These are phyloP conservation scores for Myxozyma neglecta DNA, from an alignment of 805 yeast species.

Conservation along the genomic window DNA sequence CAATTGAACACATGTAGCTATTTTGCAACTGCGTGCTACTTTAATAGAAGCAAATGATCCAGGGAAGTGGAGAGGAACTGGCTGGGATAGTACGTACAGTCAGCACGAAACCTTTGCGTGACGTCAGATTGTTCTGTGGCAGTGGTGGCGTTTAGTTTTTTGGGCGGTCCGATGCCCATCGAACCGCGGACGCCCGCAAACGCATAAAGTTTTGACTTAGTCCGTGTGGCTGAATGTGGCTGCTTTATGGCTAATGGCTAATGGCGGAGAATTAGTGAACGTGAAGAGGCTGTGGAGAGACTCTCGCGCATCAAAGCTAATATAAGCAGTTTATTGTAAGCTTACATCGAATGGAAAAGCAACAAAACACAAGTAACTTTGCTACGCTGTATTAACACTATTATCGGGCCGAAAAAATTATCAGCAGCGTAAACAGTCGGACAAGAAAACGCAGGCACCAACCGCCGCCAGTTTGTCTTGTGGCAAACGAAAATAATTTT, in stretches of 20 bases:
- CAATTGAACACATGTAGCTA: too few species aligned
- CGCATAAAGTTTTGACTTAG: too few species aligned
- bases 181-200: neutral
- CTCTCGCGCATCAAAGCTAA: neutral
- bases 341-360: too few species aligned
- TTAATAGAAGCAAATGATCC: too few species aligned
- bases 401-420: too few species aligned
- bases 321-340: neutral
- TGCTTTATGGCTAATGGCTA: neutral
- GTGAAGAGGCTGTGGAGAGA: neutral
- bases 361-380: too few species aligned
- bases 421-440: too few species aligned
- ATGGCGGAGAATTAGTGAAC: neutral
- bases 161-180: conserved; percentile 9
- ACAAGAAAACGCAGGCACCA: neutral
- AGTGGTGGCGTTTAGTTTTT: neutral
- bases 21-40: too few species aligned
- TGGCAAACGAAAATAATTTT: neutral
- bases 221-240: neutral
- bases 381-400: too few species aligned
- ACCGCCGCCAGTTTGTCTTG: neutral
- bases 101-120: neutral
- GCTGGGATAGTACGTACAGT: neutral
- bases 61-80: too few species aligned
- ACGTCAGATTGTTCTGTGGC: conserved; percentile 5